phyloP scores from a whole-genome alignment of 768 basidiomycete genomes.

The Amylocystis lapponica region DNA sequence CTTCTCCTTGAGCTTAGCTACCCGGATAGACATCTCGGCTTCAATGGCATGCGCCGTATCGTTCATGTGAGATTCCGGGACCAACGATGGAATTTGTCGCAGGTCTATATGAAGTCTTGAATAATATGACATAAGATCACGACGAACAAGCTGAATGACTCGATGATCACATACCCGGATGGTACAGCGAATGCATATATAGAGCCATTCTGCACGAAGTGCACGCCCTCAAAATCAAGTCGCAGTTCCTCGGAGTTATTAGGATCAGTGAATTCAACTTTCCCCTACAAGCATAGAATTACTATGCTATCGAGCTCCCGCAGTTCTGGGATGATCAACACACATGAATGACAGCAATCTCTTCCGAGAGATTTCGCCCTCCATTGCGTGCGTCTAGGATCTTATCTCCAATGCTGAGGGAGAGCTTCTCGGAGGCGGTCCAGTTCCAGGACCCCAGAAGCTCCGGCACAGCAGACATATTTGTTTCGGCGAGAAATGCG shows the following conservation, averaged over 20 bases:
- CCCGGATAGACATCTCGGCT: constrained; percentile 53
- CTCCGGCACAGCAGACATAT: constrained; percentile 43
- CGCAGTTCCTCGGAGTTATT: constrained; percentile 50
- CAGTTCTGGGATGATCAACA: constrained; percentile 17
- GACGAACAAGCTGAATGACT: constrained; percentile 3
- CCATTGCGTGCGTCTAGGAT: constrained; percentile 29
- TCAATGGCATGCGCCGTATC: constrained; percentile 53
- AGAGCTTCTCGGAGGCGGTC: constrained; percentile 55
- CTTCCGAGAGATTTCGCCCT: constrained; percentile 27
- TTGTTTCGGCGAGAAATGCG: constrained; percentile 48
- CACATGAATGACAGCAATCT: constrained; percentile 62
- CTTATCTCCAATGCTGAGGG: constrained; percentile 64
- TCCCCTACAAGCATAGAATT: too few species aligned
- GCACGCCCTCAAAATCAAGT: constrained; percentile 73
- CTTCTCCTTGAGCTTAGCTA: constrained; percentile 52
- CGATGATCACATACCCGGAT: constrained; percentile 40
- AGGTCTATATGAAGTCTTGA: constrained; percentile 44
- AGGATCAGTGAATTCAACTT: constrained; percentile 57
- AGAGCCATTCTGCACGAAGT: constrained; percentile 66
- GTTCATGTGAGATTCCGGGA: constrained; percentile 50
- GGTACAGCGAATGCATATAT: constrained; percentile 73
- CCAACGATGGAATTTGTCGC: constrained; percentile 58
- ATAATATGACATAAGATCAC: not conserved
- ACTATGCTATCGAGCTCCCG: not conserved
- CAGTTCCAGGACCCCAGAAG: constrained; percentile 63